Base-by-base conservation (phyloP, 1,284 basidiomycete species). In the Puccinia horiana region DNA sequence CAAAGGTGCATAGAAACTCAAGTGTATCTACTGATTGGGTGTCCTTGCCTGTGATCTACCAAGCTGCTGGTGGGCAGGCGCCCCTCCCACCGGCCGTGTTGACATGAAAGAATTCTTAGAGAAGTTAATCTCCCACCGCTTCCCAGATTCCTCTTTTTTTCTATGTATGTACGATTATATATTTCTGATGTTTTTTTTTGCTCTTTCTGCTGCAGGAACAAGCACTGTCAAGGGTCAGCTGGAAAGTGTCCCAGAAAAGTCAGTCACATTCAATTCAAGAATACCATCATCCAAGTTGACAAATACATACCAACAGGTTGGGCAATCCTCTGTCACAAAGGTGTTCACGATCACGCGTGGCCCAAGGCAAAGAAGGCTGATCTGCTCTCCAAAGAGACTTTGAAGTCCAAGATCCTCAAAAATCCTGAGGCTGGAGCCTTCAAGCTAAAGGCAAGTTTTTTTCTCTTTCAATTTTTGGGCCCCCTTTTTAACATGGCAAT, bases 331-430 rank as follows among this genome's bases (percentile, higher is more conserved):
- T 32, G 73, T 16, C 73, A 75, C 37, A 14, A 11, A 0, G 73
- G 73, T 1, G 14, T 42, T 1, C 73, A 75, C 52, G 16, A 75
- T 2, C 73, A 75, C 49, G n/a, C 12, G 20, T 75, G 73, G 52
- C 73, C 73, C 12, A 18, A 42, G 1, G 14, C 29, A 1, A 56
- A 56, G 12, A 75, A 75, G 54, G 52, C 73, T 14, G 52, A 75
- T n/a, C 29, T 11, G 2, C n/a, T 32, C 8, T 16, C 73, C 8
- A 35, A 37, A 40, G 14, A 35, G 12, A 26, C 14, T 12, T 40
- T 75, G 16, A 54, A 75, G 14, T 16, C 35, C 0, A 12, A 42
- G 47, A 44, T 75, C 3, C n/a, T 23, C 29, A 40, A 56, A 20
- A 61, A 75, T 29, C 29, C 73, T 0, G 54, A 26, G 5, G 54